Evolutionary conservation across 768 basidiomycete species (phyloP).

Genomic region (Gymnopilus dilepis): DNA sequence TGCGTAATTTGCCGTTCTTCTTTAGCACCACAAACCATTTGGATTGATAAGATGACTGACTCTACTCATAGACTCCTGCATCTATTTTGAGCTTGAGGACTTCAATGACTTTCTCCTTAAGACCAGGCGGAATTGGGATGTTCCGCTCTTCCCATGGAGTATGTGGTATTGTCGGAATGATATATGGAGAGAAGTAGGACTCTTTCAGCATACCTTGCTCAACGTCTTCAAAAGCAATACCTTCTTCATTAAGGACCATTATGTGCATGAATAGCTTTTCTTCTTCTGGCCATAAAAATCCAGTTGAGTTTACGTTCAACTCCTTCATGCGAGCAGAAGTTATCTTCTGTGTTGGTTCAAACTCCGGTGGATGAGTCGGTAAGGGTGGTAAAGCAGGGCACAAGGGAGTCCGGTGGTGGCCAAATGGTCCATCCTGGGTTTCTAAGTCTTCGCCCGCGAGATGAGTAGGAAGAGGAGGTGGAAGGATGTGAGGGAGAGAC

Average conservation of each 20-base stretch:
- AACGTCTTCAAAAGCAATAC: too few relatives aligned
- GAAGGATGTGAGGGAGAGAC: too few relatives aligned
- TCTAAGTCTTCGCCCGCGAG: too few relatives aligned
- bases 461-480: too few relatives aligned
- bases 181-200: too few relatives aligned
- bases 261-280: too few relatives aligned
- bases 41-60: too few relatives aligned
- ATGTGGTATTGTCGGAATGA: too few relatives aligned
- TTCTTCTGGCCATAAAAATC: too few relatives aligned
- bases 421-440: too few relatives aligned
- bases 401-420: too few relatives aligned
- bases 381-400: slow-evolving; percentile 28
- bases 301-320: slow-evolving; percentile 13
- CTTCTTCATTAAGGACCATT: slow-evolving; percentile 19
- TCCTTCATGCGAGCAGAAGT: slow-evolving; percentile 25
- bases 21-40: slow-evolving; percentile 34
- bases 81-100: slow-evolving; percentile 37
- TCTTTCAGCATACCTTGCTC: slow-evolving; percentile 17
- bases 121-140: slow-evolving; percentile 42
- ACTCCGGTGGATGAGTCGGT: slow-evolving; percentile 22
- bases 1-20: slow-evolving; percentile 36
- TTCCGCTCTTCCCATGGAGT: too few relatives aligned
- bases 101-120: slow-evolving; percentile 34
- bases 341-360: slow-evolving; percentile 25
- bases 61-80: slow-evolving; percentile 42